Base-by-base conservation (phyloP, 2,329 filamentous ascomycete genomes). In the Lithohypha guttulata region DNA sequence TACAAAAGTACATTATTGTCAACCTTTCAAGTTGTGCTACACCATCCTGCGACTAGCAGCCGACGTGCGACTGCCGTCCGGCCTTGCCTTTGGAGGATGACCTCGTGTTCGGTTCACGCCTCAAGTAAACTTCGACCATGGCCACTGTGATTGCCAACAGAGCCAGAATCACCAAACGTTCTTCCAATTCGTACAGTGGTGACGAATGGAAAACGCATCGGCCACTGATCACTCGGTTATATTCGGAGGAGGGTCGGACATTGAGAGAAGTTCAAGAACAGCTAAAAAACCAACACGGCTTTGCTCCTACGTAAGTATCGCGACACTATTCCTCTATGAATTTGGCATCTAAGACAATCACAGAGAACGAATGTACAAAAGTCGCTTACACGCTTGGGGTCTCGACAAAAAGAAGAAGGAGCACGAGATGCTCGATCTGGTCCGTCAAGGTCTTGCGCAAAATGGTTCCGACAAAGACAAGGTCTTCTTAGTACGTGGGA, bases 351-450 rank as follows among this genome's bases (percentile, higher is more conserved):
- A 41, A 40, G 32, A 39, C 33, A 32, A 32, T n/a, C 13, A 20
- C 33, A 52, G 48, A 13, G 49, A 52, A 41, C 49, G 49, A 10
- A 52, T 52, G 49, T 52, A 52, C 41, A 52, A 52, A 44, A 52
- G 49, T 19, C 35, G 41, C n/a, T 22, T 46, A 15, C 20, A 27
- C 17, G 23, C 29, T n/a, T 46, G 43, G 43, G 41, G 43, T 7
- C 43, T 43, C 15, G 41, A 41, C 34, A 52, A 52, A 41, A 52
- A 52, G 44, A 52, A 52, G 28, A 52, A 52, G 27, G 49, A 52
- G 36, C 49, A 52, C 35, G 49, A 52, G 28, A 52, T 52, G 49
- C 48, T 52, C n/a, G 49, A 52, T 39, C 30, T 52, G 14, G 49
- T 52, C 32, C 46, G 49, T 15, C 49, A 49, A 41, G 49, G 49